Evolutionary conservation across 176 grass and related monocot genomes (phyloP), one percentile per base, ranked within the genome.

Genomic region (Eremochloa ophiuroides): DNA sequence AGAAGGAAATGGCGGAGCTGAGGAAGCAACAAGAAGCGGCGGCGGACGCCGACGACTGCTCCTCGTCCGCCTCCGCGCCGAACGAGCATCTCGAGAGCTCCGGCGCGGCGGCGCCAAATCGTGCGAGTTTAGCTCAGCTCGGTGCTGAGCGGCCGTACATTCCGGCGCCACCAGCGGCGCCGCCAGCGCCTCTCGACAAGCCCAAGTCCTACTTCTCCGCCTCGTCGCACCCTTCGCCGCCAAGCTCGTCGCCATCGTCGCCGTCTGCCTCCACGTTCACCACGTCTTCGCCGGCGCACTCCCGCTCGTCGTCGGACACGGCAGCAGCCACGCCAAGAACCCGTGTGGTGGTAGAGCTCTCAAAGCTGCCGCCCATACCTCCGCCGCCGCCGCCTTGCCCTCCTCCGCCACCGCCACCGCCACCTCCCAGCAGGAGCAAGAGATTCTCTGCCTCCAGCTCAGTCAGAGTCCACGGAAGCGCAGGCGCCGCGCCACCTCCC

Each of bases 341-440:
- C 73, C 84, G 77, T 66, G 47, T 84, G 16, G 77, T 83, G 12
- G 73, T 83, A 3, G 88, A 88, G 27, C 85, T 93, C 28, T 87
- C 82, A 4, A 83, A 77, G 79, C 75, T 99, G 43, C 97, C 97
- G 0, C 97, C 93, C 48, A 96, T 99, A 79, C 94, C 91, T 40
- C 95, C 90, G 20, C 92, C 91, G 16, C 80, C 83, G 8, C 90
- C 87, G 12, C 82, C 83, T 0, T 66, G 76, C 38, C 81, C 23
- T 30, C 81, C 28, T 30, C 67, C 84, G 23, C 81, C 76, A 18
- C 86, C 70, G 17, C 76, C 70, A 48, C 78, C 78, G 25, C 37
- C 79, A 26, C 38, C 78, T 14, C 30, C 67, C 69, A 68, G 76
- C 28, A 38, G 10, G 60, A 70, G 41, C 30, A 53, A 41, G 47